Evolutionary conservation across 73 alveolate species (phyloP), one percentile per base, ranked within the genome.

Genomic region (Stentor coeruleus): DNA sequence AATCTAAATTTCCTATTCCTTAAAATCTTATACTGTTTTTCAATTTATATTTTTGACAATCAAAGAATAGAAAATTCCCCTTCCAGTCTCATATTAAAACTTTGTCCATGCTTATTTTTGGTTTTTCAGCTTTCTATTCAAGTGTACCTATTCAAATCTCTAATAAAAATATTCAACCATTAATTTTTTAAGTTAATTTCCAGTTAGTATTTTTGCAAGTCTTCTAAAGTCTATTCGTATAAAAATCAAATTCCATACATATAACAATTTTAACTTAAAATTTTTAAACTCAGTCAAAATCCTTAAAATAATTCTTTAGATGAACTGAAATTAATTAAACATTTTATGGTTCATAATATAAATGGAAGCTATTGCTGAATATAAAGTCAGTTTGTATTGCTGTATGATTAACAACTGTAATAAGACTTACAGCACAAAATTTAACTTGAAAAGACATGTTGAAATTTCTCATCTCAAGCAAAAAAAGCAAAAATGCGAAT

Each of bases 11-110:
- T 84, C 88, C 84, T 33, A 93, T 97, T 3, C 91, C 74, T 98
- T 99, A 96, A 84, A 98, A 75, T 42, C 86, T 77, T 83, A 95
- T 95, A 28, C 93, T 90, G 86, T 88, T 82, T 66, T 94, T 88
- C 39, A 82, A 88, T 74, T 86, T 95, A 58, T 84, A 83, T 88
- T 92, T 96, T 66, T 88, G 92, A 82, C 95, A 96, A 1, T 97
- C 93, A 81, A 93, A 89, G 14, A 96, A 95, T 41, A 87, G 86
- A 72, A 98, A 76, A 58, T 85, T 81, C 14, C 38, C 72, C 28
- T 26, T 14, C 2, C 66, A 30, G n/a, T 37, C 83, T 75, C 20
- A 49, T 11, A 20, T 49, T 49, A 11, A 11, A 49, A 49, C 6
- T 11, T 6, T 49, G 20, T 11, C 20, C 66, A 6, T 49, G 6